A percentile compares a stretch with the other conserved stretches of the same genome.
phyloP scores from a whole-genome alignment of 768 basidiomycete genomes.

The Pleurotus ostreatus region DNA sequence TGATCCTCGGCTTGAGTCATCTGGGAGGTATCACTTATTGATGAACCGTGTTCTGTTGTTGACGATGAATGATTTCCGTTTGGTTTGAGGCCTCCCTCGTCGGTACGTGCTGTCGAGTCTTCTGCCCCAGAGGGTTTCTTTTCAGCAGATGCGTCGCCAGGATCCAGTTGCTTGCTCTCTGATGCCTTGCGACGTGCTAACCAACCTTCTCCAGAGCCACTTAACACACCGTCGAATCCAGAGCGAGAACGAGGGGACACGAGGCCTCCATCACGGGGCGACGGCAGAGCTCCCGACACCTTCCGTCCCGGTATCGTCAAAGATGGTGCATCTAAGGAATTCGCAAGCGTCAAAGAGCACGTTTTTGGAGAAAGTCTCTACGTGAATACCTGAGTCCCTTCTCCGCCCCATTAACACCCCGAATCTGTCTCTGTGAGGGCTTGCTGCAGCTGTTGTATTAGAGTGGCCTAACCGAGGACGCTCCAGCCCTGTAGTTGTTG shows the following conservation, averaged over 20 bases:
- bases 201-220: constrained; percentile 62
- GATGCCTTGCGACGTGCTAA: constrained; percentile 57
- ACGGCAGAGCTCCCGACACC: constrained; percentile 52
- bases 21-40: neutral
- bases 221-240: constrained; percentile 72
- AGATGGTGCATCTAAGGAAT: constrained; percentile 53
- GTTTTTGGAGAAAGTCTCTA: constrained; percentile 1
- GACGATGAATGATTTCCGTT: neutral
- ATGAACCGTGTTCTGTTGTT: neutral
- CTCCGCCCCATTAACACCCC: constrained; percentile 52
- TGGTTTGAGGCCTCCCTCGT: no score
- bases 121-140: constrained; percentile 46
- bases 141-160: constrained; percentile 34
- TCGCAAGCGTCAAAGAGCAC: constrained; percentile 14
- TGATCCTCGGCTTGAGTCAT: neutral
- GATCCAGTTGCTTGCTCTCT: constrained; percentile 37
- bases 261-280: constrained; percentile 55
- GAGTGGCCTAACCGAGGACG: constrained; percentile 54
- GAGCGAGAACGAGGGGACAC: constrained; percentile 68
- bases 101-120: constrained; percentile 13
- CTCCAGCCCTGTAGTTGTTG: constrained; percentile 45
- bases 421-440: constrained; percentile 67
- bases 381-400: constrained; percentile 58
- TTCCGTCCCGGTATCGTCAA: constrained; percentile 51
- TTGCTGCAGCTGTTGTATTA: constrained; percentile 39